Base-by-base conservation (phyloP, 164 flowering plant genomes). In the Tinospora cordifolia region DNA sequence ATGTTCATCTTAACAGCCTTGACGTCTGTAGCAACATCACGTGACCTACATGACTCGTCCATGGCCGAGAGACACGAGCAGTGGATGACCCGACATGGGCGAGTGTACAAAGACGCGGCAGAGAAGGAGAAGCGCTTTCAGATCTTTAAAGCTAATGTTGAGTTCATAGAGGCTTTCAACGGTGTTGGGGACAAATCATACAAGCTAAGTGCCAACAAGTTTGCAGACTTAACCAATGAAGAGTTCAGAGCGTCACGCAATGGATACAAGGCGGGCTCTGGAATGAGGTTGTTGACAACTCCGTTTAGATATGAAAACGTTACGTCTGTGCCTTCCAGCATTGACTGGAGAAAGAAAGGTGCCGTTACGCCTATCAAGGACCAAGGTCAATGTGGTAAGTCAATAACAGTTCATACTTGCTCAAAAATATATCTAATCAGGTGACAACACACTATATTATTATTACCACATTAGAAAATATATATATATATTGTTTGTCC, bases 61-160 rank as follows among this genome's bases (percentile, higher is more conserved):
- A 73, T 81, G 77, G 8, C 21, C 3, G 78, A 71, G 65, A 75
- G 63, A 63, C 81, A 84, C 41, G 76, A 81, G 47, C 60, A 58
- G 27, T 86, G 89, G 89, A 84, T 83, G 83, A 69, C 64, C 22
- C 67, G 25, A 0, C 60, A 78, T 68, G 79, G 80, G 30, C 77
- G 80, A 0, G 70, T 54, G 0, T 87, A 84, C 67, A 57, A 38
- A 21, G 77, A 83, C 66, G n/a, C 21, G 0, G 72, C 27, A 8
- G 89, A 84, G 74, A 82, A 80, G 69, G 81, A 74, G 3, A 70
- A 0, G 39, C 79, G 84, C 2, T 79, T 70, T 24, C 27, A 65
- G 64, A 78, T 83, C 27, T 82, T 84, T 72, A 75, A 66, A 65
- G 67, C 69, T 12, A 81, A 81, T 47, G 49, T 65, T 21, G 68